phyloP scores from a whole-genome alignment of 2,329 filamentous ascomycete species.

The Fusarium veterinarium region DNA sequence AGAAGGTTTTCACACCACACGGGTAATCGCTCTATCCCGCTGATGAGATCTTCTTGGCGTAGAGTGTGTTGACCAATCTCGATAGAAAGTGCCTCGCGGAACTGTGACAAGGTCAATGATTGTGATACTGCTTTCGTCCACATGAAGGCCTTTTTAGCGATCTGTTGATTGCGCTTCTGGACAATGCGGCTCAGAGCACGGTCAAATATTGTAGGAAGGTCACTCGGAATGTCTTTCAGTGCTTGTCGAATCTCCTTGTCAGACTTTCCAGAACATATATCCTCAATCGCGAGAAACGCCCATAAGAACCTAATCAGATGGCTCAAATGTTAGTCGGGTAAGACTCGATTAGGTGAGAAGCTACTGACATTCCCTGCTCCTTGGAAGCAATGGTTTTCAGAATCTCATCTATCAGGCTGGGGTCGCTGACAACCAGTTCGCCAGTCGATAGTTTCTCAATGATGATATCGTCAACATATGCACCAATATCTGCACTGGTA shows the following conservation, averaged over 20 bases:
- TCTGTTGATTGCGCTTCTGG: neutral
- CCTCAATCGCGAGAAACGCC: slow-evolving; percentile 21
- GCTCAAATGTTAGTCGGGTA: too few relatives aligned
- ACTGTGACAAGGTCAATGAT: neutral
- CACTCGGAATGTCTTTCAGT: neutral
- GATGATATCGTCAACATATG: neutral
- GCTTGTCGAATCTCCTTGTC: slow-evolving; percentile 15
- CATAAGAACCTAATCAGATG: slow-evolving; percentile 24
- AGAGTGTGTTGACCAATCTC: neutral
- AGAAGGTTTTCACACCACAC: slow-evolving; percentile 27
- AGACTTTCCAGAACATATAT: slow-evolving; percentile 17
- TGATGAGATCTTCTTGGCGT: neutral
- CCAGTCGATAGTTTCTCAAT: neutral
- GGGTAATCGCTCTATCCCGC: neutral
- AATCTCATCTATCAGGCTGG: rapidly evolving
- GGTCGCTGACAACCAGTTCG: rapidly evolving
- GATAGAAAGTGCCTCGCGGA: slow-evolving; percentile 19
- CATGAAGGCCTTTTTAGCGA: slow-evolving; percentile 8
- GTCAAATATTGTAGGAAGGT: slow-evolving; percentile 20
- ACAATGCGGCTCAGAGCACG: slow-evolving; percentile 12
- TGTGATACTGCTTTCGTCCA: neutral
- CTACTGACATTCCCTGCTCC: slow-evolving; percentile 1
- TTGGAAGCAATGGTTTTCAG: neutral
- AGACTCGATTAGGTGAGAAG: too few relatives aligned
- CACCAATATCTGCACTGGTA: neutral